These are phyloP conservation scores for Macroventuria anomochaeta DNA, from an alignment of 2,329 filamentous ascomycete genomes.

Conservation along the genomic window DNA sequence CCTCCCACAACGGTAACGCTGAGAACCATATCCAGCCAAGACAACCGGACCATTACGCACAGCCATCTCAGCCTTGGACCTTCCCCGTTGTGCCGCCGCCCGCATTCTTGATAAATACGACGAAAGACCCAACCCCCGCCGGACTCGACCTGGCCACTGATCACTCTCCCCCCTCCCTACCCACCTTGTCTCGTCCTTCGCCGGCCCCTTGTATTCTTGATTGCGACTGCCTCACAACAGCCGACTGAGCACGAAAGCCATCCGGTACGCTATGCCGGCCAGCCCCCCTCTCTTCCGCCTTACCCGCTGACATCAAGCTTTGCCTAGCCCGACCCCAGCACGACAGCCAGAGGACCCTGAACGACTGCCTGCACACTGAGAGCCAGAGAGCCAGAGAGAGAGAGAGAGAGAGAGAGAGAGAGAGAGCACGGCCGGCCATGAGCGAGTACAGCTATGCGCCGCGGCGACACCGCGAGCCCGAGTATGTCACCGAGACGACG, in stretches of 20 bases:
- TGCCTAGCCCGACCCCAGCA: conserved; percentile 24
- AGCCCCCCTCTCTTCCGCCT: background rate
- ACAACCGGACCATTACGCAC: conserved; percentile 7
- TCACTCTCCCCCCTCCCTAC: conserved; percentile 4
- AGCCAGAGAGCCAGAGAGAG: no score
- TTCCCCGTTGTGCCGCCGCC: conserved; percentile 7
- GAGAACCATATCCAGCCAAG: conserved; percentile 12
- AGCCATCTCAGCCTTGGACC: conserved; percentile 12
- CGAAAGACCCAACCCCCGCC: conserved; percentile 5
- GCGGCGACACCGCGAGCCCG: conserved; percentile 58
- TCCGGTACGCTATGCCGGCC: conserved; percentile 28
- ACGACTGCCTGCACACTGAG: conserved; percentile 14
- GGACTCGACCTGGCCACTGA: conserved; percentile 9
- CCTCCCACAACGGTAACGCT: conserved; percentile 12
- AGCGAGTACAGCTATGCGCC: conserved; percentile 59
- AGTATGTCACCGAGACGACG: conserved; percentile 58
- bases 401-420: no score
- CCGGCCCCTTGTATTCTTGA: conserved; percentile 21
- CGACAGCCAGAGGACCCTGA: conserved; percentile 18
- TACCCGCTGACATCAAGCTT: conserved; percentile 23
- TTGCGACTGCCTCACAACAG: conserved; percentile 11
- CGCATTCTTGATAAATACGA: conserved; percentile 16
- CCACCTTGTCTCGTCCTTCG: conserved; percentile 27
- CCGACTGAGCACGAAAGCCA: conserved; percentile 7
- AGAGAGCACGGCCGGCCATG: conserved; percentile 45